phyloP scores from a whole-genome alignment of 2,329 filamentous ascomycete genomes.

The Xylaria sp. region DNA sequence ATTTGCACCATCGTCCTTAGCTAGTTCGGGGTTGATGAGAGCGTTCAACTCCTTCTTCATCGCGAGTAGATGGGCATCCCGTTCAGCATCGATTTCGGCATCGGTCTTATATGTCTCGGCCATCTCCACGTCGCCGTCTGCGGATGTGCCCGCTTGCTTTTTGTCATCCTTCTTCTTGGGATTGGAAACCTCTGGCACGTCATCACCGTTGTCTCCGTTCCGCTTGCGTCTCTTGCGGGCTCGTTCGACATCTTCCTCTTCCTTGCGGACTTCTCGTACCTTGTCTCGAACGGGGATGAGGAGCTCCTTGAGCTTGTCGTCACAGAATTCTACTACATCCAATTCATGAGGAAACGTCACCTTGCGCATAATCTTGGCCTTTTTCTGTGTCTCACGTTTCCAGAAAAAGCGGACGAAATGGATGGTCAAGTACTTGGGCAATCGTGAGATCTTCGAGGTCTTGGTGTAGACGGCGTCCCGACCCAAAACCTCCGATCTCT shows the following conservation, averaged over 20 bases:
- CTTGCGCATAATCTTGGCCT: constrained; percentile 99
- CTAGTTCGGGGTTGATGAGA: constrained; percentile 79
- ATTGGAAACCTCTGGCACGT: constrained; percentile 59
- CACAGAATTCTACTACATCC: constrained; percentile 94
- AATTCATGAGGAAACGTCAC: constrained; percentile 95
- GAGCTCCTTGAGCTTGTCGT: constrained; percentile 84
- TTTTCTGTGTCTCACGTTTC: constrained; percentile 95
- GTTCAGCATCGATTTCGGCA: constrained; percentile 89
- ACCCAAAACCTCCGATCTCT: constrained; percentile 80
- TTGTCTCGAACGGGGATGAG: constrained; percentile 95
- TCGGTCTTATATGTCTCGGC: constrained; percentile 87
- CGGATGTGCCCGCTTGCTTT: constrained; percentile 51
- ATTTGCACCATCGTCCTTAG: constrained; percentile 84
- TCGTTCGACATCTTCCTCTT: constrained; percentile 92
- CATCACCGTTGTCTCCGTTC: constrained; percentile 60
- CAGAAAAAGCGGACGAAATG: constrained; percentile 99
- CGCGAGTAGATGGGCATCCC: constrained; percentile 75
- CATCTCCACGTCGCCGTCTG: constrained; percentile 79
- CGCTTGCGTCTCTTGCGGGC: constrained; percentile 91
- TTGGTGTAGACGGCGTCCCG: constrained; percentile 89
- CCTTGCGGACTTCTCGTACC: constrained; percentile 93
- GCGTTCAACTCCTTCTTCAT: constrained; percentile 90
- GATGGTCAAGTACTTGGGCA: constrained; percentile 95
- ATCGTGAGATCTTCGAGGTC: constrained; percentile 85
- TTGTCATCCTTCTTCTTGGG: constrained; percentile 61